Evolutionary conservation across 306 rosid genomes (phyloP).

Genomic region (Vicia villosa): DNA sequence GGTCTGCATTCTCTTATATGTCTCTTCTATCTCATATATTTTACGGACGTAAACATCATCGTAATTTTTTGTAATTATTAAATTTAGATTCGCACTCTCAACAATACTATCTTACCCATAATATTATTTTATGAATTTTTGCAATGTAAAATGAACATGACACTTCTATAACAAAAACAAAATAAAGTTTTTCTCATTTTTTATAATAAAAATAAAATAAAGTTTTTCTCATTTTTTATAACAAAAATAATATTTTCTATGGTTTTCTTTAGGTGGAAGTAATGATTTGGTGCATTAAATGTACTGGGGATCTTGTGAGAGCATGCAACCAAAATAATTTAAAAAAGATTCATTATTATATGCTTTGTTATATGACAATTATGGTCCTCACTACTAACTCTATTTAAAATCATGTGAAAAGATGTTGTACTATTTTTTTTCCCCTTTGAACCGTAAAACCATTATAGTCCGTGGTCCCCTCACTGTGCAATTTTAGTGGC

Average conservation of each 20-base stretch:
- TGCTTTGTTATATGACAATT: slow-evolving; percentile 25
- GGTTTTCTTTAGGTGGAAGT: slow-evolving; percentile 37
- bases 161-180: no score
- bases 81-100: no score
- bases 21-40: no score
- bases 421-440: neutral
- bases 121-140: no score
- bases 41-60: no score
- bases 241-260: neutral
- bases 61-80: no score
- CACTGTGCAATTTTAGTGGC: slow-evolving; percentile 1
- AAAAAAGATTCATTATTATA: neutral
- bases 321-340: slow-evolving; percentile 39
- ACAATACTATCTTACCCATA: no score
- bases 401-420: neutral
- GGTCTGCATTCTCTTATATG: no score
- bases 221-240: no score
- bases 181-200: no score
- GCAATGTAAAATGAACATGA: no score
- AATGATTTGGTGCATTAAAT: slow-evolving; percentile 62
- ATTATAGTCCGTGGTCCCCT: slow-evolving; percentile 28
- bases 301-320: slow-evolving; percentile 51
- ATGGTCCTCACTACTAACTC: slow-evolving; percentile 36
- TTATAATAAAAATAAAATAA: no score
- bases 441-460: neutral